Evolutionary conservation across 2,329 filamentous ascomycete genomes (phyloP).

Genomic region (Aureobasidium sp.): DNA sequence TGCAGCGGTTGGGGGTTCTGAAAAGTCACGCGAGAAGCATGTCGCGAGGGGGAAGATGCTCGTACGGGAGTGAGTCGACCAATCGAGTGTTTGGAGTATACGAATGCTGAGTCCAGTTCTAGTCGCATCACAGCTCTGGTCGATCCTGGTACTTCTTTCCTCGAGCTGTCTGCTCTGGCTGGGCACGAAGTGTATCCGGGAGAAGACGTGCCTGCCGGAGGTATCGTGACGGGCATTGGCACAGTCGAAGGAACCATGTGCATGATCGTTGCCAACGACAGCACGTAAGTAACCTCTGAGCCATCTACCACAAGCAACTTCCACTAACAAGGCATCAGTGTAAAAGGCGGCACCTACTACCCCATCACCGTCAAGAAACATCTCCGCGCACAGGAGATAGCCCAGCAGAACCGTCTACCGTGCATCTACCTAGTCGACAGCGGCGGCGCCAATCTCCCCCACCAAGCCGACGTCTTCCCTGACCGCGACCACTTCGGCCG

Average conservation of each 20-base stretch:
- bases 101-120: neutral
- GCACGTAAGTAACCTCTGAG: conserved; percentile 47
- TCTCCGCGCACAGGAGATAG: conserved; percentile 81
- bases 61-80: conserved; percentile 58
- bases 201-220: conserved; percentile 80
- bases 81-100: neutral
- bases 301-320: neutral
- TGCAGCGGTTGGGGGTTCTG: conserved; percentile 58
- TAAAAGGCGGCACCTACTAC: conserved; percentile 96
- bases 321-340: conserved; percentile 31
- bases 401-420: conserved; percentile 73
- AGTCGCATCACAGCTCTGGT: conserved; percentile 73
- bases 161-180: conserved; percentile 90
- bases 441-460: conserved; percentile 87
- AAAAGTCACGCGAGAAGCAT: conserved; percentile 83
- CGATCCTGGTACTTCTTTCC: conserved; percentile 81
- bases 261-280: conserved; percentile 91
- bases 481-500: conserved; percentile 92
- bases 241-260: conserved; percentile 85
- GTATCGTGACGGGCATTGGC: conserved; percentile 88
- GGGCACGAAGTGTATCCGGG: conserved; percentile 79
- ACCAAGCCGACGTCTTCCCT: conserved; percentile 93
- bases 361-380: conserved; percentile 98
- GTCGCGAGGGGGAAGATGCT: conserved; percentile 87
- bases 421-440: conserved; percentile 97